A percentile compares a stretch with the other conserved stretches of the same genome.
These are phyloP conservation scores for Gymnopilus junonius DNA, from an alignment of 768 basidiomycete genomes.

Conservation along the genomic window DNA sequence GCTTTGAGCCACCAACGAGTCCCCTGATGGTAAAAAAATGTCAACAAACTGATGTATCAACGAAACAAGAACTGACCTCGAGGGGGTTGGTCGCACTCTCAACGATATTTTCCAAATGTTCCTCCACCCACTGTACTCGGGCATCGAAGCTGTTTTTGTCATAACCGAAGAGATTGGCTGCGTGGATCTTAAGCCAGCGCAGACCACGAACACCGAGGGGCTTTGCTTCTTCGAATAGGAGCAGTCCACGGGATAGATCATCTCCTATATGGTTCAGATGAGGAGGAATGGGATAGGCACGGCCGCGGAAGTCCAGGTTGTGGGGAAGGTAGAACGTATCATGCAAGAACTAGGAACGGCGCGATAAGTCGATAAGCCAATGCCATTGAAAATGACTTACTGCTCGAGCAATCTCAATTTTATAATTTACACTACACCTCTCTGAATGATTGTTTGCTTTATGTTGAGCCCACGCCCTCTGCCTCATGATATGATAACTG, in stretches of 20 bases:
- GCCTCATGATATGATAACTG: conserved; percentile 55
- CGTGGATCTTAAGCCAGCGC: conserved; percentile 94
- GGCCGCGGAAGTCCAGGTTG: conserved; percentile 96
- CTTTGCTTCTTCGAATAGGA: conserved; percentile 80
- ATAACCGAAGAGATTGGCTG: conserved; percentile 90
- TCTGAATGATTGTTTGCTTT: conserved; percentile 90
- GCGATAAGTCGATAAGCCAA: conserved; percentile 5
- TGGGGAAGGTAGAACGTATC: conserved; percentile 93
- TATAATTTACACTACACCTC: conserved; percentile 93
- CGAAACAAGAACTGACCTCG: conserved; percentile 46
- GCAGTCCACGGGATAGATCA: conserved; percentile 86
- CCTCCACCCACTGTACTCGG: conserved; percentile 77
- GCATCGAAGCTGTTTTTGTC: conserved; percentile 96
- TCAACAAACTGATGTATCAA: background rate
- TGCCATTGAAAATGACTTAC: conserved; percentile 46
- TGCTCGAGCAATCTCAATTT: conserved; percentile 92
- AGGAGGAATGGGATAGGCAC: conserved; percentile 95
- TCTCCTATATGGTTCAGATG: conserved; percentile 96
- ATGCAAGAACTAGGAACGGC: conserved; percentile 80
- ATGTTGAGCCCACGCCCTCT: conserved; percentile 56
- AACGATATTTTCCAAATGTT: conserved; percentile 75
- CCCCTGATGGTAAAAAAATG: conserved; percentile 49
- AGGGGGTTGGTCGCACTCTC: conserved; percentile 86
- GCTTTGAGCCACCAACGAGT: conserved; percentile 87
- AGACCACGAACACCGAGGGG: conserved; percentile 85